Evolutionary conservation across 345 rosid genomes (phyloP), one percentile per base, ranked within the genome.

Genomic region (Bretschneidera sinensis): DNA sequence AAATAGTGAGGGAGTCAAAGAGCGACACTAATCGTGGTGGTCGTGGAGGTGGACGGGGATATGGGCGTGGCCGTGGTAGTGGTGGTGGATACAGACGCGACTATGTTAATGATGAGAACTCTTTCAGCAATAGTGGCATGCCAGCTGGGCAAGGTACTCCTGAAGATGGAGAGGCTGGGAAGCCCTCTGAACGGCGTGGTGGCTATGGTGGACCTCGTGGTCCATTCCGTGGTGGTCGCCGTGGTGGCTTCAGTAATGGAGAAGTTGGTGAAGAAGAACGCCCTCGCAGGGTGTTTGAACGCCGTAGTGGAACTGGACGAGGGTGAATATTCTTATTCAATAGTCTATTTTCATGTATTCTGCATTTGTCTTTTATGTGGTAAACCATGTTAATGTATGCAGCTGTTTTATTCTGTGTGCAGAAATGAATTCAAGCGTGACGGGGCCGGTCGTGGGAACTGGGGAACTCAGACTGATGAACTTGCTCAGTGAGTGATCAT

Each of bases 381-480:
- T 1, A 48, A 64, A 39, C 24, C 10, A 17, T 51, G 43, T 51
- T 55, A 1, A 43, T 49, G 31, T 21, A 28, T 47, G 53, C 24
- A 11, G 21, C 43, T 64, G 60, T 34, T 14, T 55, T 63, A 21
- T 68, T 51, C 55, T 5, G 45, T 54, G 1, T 43, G 49, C 69
- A 94, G 99, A 39, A 80, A 61, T 68, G 99, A 80, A 67, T 5
- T 85, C 17, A 92, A 89, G 55, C 96, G 99, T 17, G 92, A 86
- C 14, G 99, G 97, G 31, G 68, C 88, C 75, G 99, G 97, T 48
- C 91, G 88, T 62, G 92, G 90, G 55, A 94, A 94, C 74, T 94
- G 97, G 99, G 99, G 95, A 64, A 79, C 82, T 50, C 71, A 78
- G 55, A 64, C 79, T 55, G 97, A 89, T 74, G 99, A 88, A 43